phyloP scores from a whole-genome alignment of 78 protist genomes.

The Emiliania huxleyi region DNA sequence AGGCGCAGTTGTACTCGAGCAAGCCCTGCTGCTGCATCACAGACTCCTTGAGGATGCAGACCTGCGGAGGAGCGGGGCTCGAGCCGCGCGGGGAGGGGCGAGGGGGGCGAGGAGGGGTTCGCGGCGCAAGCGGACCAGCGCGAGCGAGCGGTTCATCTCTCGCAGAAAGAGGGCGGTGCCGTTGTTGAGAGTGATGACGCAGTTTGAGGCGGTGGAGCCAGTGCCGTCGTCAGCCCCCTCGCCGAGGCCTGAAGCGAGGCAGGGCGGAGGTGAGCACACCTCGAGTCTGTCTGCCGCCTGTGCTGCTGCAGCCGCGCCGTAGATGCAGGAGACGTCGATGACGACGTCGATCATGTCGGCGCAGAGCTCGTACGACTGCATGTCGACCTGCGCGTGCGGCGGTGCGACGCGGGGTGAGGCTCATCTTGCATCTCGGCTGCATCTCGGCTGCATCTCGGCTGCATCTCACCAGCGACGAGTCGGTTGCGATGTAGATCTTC shows the following conservation, averaged over 20 bases:
- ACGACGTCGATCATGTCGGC: conserved; percentile 93
- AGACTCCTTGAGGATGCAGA: neutral
- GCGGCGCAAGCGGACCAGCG: neutral
- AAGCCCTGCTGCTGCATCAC: conserved; percentile 69
- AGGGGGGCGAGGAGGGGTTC: neutral
- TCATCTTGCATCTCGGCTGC: no score
- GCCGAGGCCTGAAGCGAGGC: no score
- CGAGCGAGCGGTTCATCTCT: conserved; percentile 61
- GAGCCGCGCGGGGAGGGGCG: no score
- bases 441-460: no score
- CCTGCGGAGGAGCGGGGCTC: no score
- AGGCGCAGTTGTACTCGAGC: conserved; percentile 85
- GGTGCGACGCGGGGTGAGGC: no score
- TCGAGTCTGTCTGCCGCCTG: neutral
- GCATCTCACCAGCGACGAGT: conserved; percentile 87
- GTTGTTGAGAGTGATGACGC: neutral
- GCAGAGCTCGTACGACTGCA: conserved; percentile 90
- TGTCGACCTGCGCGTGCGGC: no score
- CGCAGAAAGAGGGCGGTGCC: conserved; percentile 43
- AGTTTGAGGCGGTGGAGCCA: neutral
- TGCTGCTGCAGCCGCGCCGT: conserved; percentile 43
- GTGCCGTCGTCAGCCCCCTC: neutral
- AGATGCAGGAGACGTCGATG: conserved; percentile 87
- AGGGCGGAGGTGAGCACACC: no score
- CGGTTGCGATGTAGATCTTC: conserved; percentile 95